Conservation (phyloP, 495 filamentous ascomycete genomes). For the Cenococcum geophilum region DNA sequence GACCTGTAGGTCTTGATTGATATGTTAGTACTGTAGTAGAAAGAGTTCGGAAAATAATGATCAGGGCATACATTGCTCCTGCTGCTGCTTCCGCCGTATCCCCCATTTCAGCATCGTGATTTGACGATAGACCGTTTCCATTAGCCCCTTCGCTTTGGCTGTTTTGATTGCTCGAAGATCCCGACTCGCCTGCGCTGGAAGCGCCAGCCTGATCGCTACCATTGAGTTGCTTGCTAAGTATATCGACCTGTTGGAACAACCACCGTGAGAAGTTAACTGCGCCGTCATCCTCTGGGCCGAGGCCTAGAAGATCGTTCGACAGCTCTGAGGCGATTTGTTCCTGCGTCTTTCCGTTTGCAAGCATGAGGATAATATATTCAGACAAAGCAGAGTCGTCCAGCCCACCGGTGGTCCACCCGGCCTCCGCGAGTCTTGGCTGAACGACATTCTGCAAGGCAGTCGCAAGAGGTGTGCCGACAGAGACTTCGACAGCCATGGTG, state of each 20-base stretch:
- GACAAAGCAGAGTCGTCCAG: constrained; percentile 77
- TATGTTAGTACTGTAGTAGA: constrained; percentile 17
- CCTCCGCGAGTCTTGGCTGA: constrained; percentile 90
- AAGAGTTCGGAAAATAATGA: constrained; percentile 1
- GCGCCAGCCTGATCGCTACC: constrained; percentile 32
- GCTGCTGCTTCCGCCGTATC: constrained; percentile 45
- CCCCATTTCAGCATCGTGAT: constrained; percentile 66
- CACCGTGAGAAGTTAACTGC: constrained; percentile 80
- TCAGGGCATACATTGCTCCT: constrained; percentile 61
- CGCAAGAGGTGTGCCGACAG: constrained; percentile 70
- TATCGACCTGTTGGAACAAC: constrained; percentile 79
- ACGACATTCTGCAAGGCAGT: constrained; percentile 71
- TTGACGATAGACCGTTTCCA: constrained; percentile 7
- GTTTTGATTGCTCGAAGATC: not conserved
- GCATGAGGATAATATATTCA: constrained; percentile 95
- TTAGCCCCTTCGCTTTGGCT: constrained; percentile 15
- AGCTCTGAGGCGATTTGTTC: constrained; percentile 85
- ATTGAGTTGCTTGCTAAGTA: constrained; percentile 58
- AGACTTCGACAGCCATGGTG: constrained; percentile 66
- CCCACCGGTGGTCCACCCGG: constrained; percentile 79
- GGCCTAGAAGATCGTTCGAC: constrained; percentile 76
- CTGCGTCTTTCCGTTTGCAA: constrained; percentile 87
- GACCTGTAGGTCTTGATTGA: constrained; percentile 72
- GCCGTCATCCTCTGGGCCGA: constrained; percentile 75
- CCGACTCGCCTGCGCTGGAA: constrained; percentile 5